Percentiles rank a stretch among this genome's conserved stretches.
These are phyloP conservation scores for Neurospora terricola DNA, from an alignment of 495 filamentous ascomycete species.

Conservation along the genomic window DNA sequence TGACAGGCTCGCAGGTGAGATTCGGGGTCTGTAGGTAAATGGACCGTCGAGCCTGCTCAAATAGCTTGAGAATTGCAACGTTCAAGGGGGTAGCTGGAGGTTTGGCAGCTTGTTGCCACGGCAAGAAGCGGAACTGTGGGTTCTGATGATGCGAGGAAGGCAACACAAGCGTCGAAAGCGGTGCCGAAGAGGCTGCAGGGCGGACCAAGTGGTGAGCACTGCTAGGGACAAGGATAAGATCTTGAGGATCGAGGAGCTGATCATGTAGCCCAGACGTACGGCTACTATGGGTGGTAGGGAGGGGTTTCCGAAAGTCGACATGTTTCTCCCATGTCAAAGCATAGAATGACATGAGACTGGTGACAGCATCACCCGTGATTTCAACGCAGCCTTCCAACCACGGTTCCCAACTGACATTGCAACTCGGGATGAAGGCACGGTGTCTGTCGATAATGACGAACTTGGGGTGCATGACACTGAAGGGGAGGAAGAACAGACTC, in stretches of 20 bases:
- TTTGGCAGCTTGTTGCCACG: constrained; percentile 31
- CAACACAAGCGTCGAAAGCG: constrained; percentile 45
- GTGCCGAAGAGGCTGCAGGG: not conserved
- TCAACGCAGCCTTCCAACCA: constrained; percentile 66
- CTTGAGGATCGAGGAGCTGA: not conserved
- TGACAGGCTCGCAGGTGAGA: constrained; percentile 48
- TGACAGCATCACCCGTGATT: constrained; percentile 45
- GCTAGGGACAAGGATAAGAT: constrained; percentile 4
- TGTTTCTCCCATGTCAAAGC: constrained; percentile 42
- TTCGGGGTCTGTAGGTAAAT: constrained; percentile 67
- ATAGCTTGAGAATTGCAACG: constrained; percentile 43
- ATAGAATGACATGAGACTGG: constrained; percentile 50
- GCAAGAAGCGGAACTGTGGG: constrained; percentile 39
- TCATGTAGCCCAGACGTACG: not conserved
- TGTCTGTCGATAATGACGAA: constrained; percentile 59
- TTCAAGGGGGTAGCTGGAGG: constrained; percentile 60
- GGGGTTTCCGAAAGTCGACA: not conserved
- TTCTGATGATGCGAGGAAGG: constrained; percentile 60
- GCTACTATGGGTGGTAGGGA: not conserved
- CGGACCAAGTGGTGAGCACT: constrained; percentile 7
- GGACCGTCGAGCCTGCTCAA: constrained; percentile 37
- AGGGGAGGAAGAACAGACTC: constrained; percentile 60
- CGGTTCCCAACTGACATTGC: constrained; percentile 66
- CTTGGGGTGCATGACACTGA: constrained; percentile 71
- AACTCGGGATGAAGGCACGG: constrained; percentile 52